phyloP scores from a whole-genome alignment of 495 filamentous ascomycete species.

The Pyronema domesticum region DNA sequence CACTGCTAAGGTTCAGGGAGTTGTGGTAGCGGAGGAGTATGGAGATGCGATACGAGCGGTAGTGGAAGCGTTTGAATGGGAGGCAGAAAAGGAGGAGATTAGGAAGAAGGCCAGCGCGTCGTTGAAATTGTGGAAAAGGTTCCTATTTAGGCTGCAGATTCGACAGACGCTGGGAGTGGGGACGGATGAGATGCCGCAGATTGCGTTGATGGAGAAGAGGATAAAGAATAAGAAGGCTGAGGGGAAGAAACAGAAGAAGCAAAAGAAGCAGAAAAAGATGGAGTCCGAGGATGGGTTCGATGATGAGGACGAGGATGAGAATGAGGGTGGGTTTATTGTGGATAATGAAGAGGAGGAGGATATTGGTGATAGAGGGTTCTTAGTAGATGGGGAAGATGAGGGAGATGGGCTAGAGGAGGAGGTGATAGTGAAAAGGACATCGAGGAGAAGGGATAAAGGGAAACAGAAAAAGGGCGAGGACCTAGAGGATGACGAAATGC shows the following conservation, averaged over 20 bases:
- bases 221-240: slow-evolving; percentile 24
- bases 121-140: slow-evolving; percentile 56
- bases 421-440: not conserved
- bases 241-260: slow-evolving; percentile 19
- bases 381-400: slow-evolving; percentile 7
- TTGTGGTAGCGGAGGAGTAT: slow-evolving; percentile 54
- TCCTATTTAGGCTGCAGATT: slow-evolving; percentile 60
- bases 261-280: slow-evolving; percentile 12
- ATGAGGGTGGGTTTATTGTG: slow-evolving; percentile 32
- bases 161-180: slow-evolving; percentile 46
- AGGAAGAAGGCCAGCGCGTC: slow-evolving; percentile 38
- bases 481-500: too few species aligned
- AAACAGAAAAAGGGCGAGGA: not conserved
- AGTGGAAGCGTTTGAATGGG: slow-evolving; percentile 43
- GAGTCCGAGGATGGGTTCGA: slow-evolving; percentile 15
- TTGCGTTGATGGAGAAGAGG: slow-evolving; percentile 32
- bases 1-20: slow-evolving; percentile 58
- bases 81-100: slow-evolving; percentile 40
- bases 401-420: slow-evolving; percentile 7
- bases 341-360: slow-evolving; percentile 30
- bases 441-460: not conserved
- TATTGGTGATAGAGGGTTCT: slow-evolving; percentile 3
- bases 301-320: slow-evolving; percentile 21
- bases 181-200: slow-evolving; percentile 42
- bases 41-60: slow-evolving; percentile 53